These are phyloP conservation scores for Apiotrichum veenhuisii DNA, from an alignment of 1,284 basidiomycete species.

Conservation along the genomic window DNA sequence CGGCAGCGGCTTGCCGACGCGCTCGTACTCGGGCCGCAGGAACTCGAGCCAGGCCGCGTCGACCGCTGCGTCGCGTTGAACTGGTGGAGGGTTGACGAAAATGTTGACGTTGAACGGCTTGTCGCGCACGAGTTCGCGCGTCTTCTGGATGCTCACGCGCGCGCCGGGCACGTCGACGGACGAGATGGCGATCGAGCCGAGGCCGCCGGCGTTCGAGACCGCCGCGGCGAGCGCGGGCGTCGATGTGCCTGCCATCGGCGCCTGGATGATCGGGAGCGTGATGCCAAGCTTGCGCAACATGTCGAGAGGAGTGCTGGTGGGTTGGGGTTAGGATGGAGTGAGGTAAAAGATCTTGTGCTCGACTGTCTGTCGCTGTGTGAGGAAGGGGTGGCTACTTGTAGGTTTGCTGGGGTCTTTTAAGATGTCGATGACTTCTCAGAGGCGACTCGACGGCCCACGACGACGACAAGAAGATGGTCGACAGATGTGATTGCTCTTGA, in stretches of 20 bases:
- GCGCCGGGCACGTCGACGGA: constrained; percentile 19
- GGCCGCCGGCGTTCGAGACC: constrained; percentile 38
- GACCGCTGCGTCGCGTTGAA: constrained; percentile 4
- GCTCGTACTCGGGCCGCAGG: constrained; percentile 23
- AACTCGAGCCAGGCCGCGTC: constrained; percentile 24
- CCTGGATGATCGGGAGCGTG: constrained; percentile 36
- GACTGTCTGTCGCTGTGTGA: too few relatives aligned
- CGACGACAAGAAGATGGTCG: too few relatives aligned
- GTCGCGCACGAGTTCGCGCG: constrained; percentile 17
- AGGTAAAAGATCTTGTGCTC: too few relatives aligned
- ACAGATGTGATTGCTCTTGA: too few relatives aligned
- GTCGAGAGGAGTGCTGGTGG: neutral
- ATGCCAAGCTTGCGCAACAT: constrained; percentile 19
- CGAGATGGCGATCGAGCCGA: constrained; percentile 37
- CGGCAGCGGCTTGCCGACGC: constrained; percentile 22
- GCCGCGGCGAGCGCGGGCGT: constrained; percentile 38
- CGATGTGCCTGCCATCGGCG: constrained; percentile 40
- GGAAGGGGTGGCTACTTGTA: too few relatives aligned
- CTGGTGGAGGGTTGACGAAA: constrained; percentile 26
- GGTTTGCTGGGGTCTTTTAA: too few relatives aligned
- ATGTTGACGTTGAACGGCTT: constrained; percentile 40
- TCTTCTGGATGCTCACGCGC: constrained; percentile 25
- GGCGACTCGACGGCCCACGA: too few relatives aligned
- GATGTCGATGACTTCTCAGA: too few relatives aligned
- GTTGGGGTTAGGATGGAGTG: too few relatives aligned